Evolutionary conservation across 805 yeast genomes (phyloP).

Genomic region (Lipomyces anomalus): DNA sequence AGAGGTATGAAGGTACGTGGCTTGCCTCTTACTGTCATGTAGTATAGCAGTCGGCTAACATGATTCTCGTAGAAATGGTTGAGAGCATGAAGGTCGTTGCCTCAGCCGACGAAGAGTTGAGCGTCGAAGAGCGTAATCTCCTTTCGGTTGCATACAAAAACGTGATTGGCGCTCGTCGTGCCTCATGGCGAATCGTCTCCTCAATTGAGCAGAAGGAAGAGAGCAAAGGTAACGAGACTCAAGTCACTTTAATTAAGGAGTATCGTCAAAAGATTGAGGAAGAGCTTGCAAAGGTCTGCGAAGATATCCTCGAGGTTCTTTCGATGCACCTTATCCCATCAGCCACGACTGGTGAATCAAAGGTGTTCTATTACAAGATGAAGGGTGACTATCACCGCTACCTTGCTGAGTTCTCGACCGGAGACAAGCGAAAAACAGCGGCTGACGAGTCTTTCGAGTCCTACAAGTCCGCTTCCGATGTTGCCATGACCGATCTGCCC

Average conservation of each 20-base stretch:
- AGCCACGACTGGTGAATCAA: slow-evolving; percentile 94
- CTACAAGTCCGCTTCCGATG: slow-evolving; percentile 91
- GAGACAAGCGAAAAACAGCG: slow-evolving; percentile 87
- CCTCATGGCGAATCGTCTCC: slow-evolving; percentile 98
- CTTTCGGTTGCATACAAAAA: slow-evolving; percentile 97
- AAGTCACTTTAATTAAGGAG: slow-evolving; percentile 82
- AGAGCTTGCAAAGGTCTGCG: slow-evolving; percentile 89
- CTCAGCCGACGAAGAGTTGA: slow-evolving; percentile 87
- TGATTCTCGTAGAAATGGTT: slow-evolving; percentile 48
- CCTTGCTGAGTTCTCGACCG: slow-evolving; percentile 91
- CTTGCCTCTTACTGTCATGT: not conserved
- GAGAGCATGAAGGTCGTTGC: slow-evolving; percentile 98
- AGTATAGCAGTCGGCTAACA: no score
- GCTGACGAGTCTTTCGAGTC: slow-evolving; percentile 91
- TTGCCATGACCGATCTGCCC: slow-evolving; percentile 92
- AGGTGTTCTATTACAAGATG: slow-evolving; percentile 98
- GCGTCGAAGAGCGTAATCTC: slow-evolving; percentile 96
- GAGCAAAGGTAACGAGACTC: slow-evolving; percentile 87
- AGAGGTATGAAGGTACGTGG: slow-evolving; percentile 96
- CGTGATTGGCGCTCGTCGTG: slow-evolving; percentile 98
- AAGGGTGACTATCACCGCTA: slow-evolving; percentile 99
- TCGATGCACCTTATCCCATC: slow-evolving; percentile 86
- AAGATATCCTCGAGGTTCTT: slow-evolving; percentile 83
- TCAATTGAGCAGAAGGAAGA: slow-evolving; percentile 98
- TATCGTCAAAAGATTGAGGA: slow-evolving; percentile 92